Evolutionary conservation across 129 eudicot genomes (phyloP), one percentile per base, ranked within the genome.

Genomic region (Oenanthe sinensis): DNA sequence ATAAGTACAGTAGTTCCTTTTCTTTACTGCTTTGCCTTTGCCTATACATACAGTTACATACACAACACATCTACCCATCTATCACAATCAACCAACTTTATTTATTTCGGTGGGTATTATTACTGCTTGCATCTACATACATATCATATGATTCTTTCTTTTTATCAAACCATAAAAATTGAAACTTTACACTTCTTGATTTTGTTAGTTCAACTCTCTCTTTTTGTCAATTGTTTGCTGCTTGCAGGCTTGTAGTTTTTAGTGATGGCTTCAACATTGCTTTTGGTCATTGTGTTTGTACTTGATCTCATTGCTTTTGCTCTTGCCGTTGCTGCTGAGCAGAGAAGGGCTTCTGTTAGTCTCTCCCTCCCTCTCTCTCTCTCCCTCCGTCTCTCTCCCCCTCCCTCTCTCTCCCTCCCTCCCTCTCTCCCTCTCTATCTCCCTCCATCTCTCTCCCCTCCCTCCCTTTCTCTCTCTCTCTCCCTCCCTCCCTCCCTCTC

Each of bases 241-340:
- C 20, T 48, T 48, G 54, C 54, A 48, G 68, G 8, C n/a, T 24
- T 13, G 67, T 19, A 20, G 30, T 16, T 36, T 16, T 6, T 33
- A 33, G 26, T 69, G 4, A 93, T 93, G 98, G 97, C 95, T 28
- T 93, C 98, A 22, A 85, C 85, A 26, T 75, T 93, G 79, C 77
- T 93, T 6, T 69, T 93, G 82, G 84, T 83, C 15, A 50, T 86
- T 30, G 98, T 93, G 1, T 91, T 91, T 39, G 63, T 91, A 6
- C 75, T 91, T 55, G 96, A 93, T 89, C 87, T 93, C 76, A 87
- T 91, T 78, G 98, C 98, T 79, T 93, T 93, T 84, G 95, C 88
- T 45, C 97, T 93, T 76, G 98, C 96, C 80, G 96, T 93, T 85
- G 97, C 97, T 60, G 98, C 98, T 68, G 97, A 93, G 79, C 98